phyloP scores from a whole-genome alignment of 192 early-diverging fungal genomes.

The Backusella psychrophila region DNA sequence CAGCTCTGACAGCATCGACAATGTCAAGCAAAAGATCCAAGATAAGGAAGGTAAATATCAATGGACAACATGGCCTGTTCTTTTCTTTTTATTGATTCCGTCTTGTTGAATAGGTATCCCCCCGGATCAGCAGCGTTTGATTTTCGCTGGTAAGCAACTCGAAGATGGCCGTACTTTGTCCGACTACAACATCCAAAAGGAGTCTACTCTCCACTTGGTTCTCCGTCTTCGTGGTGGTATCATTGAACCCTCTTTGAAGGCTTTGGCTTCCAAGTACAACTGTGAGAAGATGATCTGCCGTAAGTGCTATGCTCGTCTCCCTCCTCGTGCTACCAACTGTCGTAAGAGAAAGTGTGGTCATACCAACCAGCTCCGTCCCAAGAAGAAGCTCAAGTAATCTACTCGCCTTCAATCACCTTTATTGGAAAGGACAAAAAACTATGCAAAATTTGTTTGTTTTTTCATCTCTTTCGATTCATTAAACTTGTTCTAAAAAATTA shows the following conservation, averaged over 20 bases:
- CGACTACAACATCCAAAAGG: conserved; percentile 99
- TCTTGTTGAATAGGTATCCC: conserved; percentile 68
- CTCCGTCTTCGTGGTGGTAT: conserved; percentile 96
- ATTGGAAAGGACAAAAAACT: neutral
- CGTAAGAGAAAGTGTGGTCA: conserved; percentile 99
- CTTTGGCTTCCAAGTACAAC: conserved; percentile 99
- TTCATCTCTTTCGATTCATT: neutral
- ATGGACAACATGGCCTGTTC: no score
- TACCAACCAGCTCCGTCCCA: conserved; percentile 98
- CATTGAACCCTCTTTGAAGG: conserved; percentile 99
- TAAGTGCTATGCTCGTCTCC: conserved; percentile 99
- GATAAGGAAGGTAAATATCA: conserved; percentile 51
- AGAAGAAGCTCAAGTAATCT: conserved; percentile 83
- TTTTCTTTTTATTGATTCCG: neutral
- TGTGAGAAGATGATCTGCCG: conserved; percentile 99
- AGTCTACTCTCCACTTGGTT: conserved; percentile 96
- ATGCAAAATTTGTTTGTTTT: neutral
- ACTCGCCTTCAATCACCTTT: neutral
- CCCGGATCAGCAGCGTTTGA: conserved; percentile 99
- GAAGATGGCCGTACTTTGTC: conserved; percentile 97
- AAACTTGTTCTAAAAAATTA: neutral
- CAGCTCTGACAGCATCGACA: conserved; percentile 53
- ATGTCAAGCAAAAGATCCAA: conserved; percentile 65
- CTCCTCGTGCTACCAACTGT: conserved; percentile 99
- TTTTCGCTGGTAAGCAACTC: conserved; percentile 99